These are phyloP conservation scores for Skeletonema menzelii DNA, from an alignment of 108 stramenopile genomes.

Conservation along the genomic window DNA sequence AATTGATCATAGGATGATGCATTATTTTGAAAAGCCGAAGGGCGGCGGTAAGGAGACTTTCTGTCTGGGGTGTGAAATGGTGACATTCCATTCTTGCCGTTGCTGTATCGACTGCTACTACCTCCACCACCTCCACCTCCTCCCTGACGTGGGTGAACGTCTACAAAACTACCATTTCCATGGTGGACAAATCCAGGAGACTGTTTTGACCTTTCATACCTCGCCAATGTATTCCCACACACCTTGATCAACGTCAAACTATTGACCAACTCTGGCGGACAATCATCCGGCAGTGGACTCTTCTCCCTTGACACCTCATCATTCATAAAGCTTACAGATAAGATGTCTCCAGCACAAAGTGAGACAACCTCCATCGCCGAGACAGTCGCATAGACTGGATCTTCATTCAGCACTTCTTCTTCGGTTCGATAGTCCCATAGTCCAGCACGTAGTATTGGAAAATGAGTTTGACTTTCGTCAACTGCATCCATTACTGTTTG, in stretches of 20 bases:
- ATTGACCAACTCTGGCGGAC: constrained; percentile 41
- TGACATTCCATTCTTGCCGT: not conserved
- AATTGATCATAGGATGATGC: not conserved
- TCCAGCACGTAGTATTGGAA: constrained; percentile 38
- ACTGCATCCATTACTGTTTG: constrained; percentile 48
- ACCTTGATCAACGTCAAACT: constrained; percentile 38
- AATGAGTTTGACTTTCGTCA: constrained; percentile 44
- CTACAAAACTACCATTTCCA: not conserved
- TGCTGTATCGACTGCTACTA: not conserved
- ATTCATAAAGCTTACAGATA: constrained; percentile 44
- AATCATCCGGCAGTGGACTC: constrained; percentile 35
- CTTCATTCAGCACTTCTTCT: constrained; percentile 43
- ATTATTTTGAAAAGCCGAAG: not conserved
- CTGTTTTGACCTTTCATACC: constrained; percentile 16
- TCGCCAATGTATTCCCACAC: constrained; percentile 40
- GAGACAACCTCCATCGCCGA: constrained; percentile 48
- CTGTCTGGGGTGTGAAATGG: not conserved
- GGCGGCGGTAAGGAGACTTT: not conserved
- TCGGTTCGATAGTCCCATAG: constrained; percentile 48
- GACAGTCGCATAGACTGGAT: constrained; percentile 45
- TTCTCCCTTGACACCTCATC: constrained; percentile 43
- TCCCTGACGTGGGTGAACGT: not conserved
- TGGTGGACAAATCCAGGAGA: not conserved
- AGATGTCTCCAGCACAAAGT: constrained; percentile 31
- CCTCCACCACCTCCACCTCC: not conserved